These are phyloP conservation scores for Coniophora puteana DNA, from an alignment of 1,284 basidiomycete species.

Conservation along the genomic window DNA sequence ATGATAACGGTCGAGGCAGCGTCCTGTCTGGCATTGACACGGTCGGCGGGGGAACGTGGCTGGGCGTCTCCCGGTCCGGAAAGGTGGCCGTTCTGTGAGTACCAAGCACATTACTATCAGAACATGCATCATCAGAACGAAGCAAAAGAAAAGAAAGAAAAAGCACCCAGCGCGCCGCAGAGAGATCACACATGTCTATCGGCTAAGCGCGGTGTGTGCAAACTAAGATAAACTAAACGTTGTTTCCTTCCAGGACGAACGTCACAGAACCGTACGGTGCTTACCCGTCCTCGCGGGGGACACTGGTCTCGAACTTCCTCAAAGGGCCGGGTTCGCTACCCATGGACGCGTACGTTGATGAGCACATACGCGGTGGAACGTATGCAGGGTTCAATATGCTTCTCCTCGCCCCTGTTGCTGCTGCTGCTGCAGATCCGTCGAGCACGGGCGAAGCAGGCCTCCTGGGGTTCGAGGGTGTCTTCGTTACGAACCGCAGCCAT, in stretches of 20 bases:
- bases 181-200: no score
- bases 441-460: not conserved
- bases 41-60: constrained; percentile 74
- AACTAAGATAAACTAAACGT: no score
- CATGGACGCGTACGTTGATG: constrained; percentile 28
- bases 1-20: constrained; percentile 12
- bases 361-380: constrained; percentile 38
- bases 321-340: constrained; percentile 19
- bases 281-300: constrained; percentile 59
- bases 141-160: no score
- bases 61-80: constrained; percentile 62
- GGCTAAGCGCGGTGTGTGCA: no score
- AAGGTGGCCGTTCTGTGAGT: constrained; percentile 69
- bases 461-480: constrained; percentile 45
- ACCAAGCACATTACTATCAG: constrained; percentile 7
- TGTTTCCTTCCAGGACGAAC: constrained; percentile 55
- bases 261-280: constrained; percentile 58
- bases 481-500: constrained; percentile 71
- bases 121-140: constrained; percentile 2
- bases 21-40: constrained; percentile 73
- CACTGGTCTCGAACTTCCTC: constrained; percentile 64
- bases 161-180: constrained; percentile 13
- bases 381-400: constrained; percentile 80
- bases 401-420: constrained; percentile 42
- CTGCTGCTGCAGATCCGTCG: no score